phyloP scores from a whole-genome alignment of 2,329 filamentous ascomycete species.

The Cadophora luteo-olivacea region DNA sequence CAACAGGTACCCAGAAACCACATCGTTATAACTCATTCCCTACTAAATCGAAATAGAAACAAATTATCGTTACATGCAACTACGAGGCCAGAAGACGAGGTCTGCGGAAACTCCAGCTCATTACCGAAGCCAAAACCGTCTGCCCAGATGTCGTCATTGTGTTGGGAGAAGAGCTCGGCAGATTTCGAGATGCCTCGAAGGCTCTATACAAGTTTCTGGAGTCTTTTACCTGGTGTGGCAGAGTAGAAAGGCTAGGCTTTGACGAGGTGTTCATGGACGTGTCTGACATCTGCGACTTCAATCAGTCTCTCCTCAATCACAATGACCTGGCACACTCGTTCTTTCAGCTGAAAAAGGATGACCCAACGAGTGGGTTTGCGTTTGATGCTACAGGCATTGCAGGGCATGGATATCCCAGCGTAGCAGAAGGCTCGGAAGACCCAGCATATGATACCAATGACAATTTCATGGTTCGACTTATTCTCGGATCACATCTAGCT shows the following conservation, averaged over 20 bases:
- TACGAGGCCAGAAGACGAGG: conserved; percentile 82
- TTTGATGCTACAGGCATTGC: conserved; percentile 75
- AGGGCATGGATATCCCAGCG: conserved; percentile 54
- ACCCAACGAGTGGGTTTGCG: conserved; percentile 80
- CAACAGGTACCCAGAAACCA: conserved; percentile 40
- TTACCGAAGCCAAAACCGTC: conserved; percentile 78
- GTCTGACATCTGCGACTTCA: conserved; percentile 86
- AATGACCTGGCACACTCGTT: conserved; percentile 72
- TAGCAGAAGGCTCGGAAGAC: conserved; percentile 38
- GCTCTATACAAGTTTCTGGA: conserved; percentile 75
- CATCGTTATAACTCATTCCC: background rate
- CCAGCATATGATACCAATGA: conserved; percentile 27
- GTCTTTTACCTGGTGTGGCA: conserved; percentile 77
- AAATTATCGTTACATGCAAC: conserved; percentile 89
- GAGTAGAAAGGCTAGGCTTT: conserved; percentile 83
- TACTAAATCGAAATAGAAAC: conserved; percentile 56
- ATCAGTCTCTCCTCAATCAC: conserved; percentile 72
- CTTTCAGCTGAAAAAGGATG: conserved; percentile 75
- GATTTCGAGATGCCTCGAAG: conserved; percentile 88
- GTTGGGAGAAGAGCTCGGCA: conserved; percentile 84
- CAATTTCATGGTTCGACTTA: conserved; percentile 57
- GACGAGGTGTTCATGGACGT: conserved; percentile 82
- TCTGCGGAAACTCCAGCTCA: conserved; percentile 82
- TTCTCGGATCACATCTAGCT: conserved; percentile 83
- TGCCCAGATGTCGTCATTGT: conserved; percentile 88